Evolutionary conservation across 2,329 filamentous ascomycete species (phyloP).

Genomic region (Pseudonectria buxi): DNA sequence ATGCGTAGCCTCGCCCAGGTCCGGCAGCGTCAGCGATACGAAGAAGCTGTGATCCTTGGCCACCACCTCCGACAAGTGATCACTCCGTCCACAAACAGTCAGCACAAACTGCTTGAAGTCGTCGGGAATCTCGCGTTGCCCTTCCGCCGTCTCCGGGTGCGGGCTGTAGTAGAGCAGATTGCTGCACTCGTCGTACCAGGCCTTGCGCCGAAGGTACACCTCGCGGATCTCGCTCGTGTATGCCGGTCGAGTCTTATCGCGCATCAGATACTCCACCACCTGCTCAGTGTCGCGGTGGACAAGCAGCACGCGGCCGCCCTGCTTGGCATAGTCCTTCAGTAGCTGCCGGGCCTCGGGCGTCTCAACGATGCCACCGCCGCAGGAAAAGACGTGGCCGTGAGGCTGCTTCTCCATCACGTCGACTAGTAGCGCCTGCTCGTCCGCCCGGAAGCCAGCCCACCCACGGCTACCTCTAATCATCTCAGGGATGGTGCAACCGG

Average conservation of each 20-base stretch:
- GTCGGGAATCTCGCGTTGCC: constrained; percentile 21
- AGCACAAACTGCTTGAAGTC: constrained; percentile 34
- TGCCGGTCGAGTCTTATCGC: constrained; percentile 84
- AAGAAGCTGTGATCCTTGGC: constrained; percentile 77
- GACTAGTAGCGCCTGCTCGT: constrained; percentile 68
- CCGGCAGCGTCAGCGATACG: constrained; percentile 79
- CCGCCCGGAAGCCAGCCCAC: constrained; percentile 82
- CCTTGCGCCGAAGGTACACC: constrained; percentile 83
- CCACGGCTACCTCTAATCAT: constrained; percentile 66
- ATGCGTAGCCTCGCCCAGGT: constrained; percentile 56
- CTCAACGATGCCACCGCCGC: constrained; percentile 90
- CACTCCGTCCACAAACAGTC: constrained; percentile 33
- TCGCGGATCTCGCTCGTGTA: constrained; percentile 89
- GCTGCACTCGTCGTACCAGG: constrained; percentile 88
- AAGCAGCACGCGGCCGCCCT: constrained; percentile 76
- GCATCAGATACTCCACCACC: constrained; percentile 80
- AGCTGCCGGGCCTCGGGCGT: constrained; percentile 70
- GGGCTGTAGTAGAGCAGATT: constrained; percentile 91
- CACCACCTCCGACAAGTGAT: constrained; percentile 37
- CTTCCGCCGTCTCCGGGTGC: constrained; percentile 33
- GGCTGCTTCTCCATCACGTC: constrained; percentile 69
- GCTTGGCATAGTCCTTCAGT: constrained; percentile 64
- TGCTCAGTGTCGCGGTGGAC: constrained; percentile 83
- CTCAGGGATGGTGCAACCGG: constrained; percentile 74
- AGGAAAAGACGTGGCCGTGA: constrained; percentile 77